Base-by-base conservation (phyloP, 192 early-diverging fungal species). In the Neocallimastix lanati region DNA sequence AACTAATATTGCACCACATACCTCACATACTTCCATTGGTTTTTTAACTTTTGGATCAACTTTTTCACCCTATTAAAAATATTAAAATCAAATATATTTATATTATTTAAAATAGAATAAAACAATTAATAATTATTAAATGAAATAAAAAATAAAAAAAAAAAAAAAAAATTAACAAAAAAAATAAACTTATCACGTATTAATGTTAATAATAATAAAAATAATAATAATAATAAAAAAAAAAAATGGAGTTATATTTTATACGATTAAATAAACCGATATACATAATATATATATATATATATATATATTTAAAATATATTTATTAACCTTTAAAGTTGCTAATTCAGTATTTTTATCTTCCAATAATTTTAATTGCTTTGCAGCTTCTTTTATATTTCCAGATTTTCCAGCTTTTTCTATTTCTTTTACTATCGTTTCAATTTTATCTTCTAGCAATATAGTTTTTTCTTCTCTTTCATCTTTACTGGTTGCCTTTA, bases 1-100 rank as follows among this genome's bases (percentile, higher is more conserved):
- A 40, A 95, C 94, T 78, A 95, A 83, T 50, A 93, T 92, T 12
- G 93, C 94, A 50, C 92, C 92, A 83, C 94, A 95, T 29, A 95
- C 92, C 78, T 92, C 90, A 82, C 94, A 95, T 28, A 95, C 91
- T 78, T 92, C 88, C 85, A 94, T 89, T 28, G 89, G 85, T 81
- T 92, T 91, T 30, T 93, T 92, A 78, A 90, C 88, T 78, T 91
- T 88, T 50, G 40, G 18, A 50, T 50, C 40, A 50, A 16, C 18
- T 50, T 21, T 50, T 21, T 50, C 40, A 4, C 40, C 40, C 40
- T 50, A 12, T 14, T 14, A 14, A 12, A 14, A 12, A 14, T 12
- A 14, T 14, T 38, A 12, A 14, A 38, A 14, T 38, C 14, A 12
- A 38, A 35, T 35, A 35, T 35, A 35, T 35, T 7, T 35, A 35